Percentiles rank a stretch among this genome's conserved stretches.
Evolutionary conservation across 306 rosid species (phyloP).

Genomic region (Gleditsia sinensis): DNA sequence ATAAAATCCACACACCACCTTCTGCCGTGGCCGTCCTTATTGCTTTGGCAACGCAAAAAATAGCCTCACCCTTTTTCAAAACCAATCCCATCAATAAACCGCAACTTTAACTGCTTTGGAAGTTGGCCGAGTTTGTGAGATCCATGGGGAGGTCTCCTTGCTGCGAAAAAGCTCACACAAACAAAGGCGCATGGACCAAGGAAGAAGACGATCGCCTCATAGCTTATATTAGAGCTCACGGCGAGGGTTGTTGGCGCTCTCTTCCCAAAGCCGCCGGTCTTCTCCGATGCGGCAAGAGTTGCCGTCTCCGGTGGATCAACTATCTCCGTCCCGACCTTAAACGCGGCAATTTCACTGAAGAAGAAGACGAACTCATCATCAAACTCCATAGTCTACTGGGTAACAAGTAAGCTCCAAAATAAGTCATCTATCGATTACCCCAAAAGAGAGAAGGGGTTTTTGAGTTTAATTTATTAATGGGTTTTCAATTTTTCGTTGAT

Average conservation of each 20-base stretch:
- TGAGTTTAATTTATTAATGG: background rate
- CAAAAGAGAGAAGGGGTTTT: no score
- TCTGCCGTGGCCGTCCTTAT: slow-evolving; percentile 39
- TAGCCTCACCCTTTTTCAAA: background rate
- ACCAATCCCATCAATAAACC: slow-evolving; percentile 12
- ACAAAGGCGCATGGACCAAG: slow-evolving; percentile 99
- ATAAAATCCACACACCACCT: slow-evolving; percentile 54
- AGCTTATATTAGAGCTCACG: slow-evolving; percentile 87
- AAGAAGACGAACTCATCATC: slow-evolving; percentile 97
- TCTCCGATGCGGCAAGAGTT: slow-evolving; percentile 96
- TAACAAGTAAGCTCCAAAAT: slow-evolving; percentile 65
- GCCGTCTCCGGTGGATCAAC: slow-evolving; percentile 96
- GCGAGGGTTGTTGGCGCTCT: slow-evolving; percentile 98
- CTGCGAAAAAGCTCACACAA: slow-evolving; percentile 98
- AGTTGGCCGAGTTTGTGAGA: no score
- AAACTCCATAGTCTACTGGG: slow-evolving; percentile 98
- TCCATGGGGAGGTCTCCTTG: slow-evolving; percentile 99
- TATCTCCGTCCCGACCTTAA: slow-evolving; percentile 98
- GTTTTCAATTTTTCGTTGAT: background rate
- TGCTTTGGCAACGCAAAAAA: slow-evolving; percentile 48
- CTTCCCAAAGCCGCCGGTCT: slow-evolving; percentile 98
- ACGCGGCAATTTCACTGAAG: slow-evolving; percentile 91
- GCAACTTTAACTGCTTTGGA: no score
- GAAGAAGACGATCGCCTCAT: slow-evolving; percentile 96
- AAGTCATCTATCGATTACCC: no score